A percentile compares a stretch with the other conserved stretches of the same genome.
Evolutionary conservation across 345 rosid genomes (phyloP).

Genomic region (Firmiana major): DNA sequence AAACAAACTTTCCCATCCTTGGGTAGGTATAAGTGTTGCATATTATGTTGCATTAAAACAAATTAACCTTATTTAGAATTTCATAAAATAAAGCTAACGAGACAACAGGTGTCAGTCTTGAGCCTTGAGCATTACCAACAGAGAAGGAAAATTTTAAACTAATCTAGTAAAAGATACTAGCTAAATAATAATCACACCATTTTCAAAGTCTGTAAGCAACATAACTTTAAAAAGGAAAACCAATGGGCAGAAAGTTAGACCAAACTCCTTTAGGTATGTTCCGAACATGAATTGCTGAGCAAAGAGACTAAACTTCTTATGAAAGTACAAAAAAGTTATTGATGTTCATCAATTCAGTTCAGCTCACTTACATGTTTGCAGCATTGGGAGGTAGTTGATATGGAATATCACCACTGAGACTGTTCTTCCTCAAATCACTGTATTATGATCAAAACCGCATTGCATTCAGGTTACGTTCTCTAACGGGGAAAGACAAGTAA

Average conservation of each 20-base stretch:
- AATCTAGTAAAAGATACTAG: not conserved
- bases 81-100: not conserved
- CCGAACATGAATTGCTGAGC: not conserved
- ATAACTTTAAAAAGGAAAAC: not conserved
- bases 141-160: not conserved
- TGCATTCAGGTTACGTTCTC: conserved; percentile 20
- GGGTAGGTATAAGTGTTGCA: too few relatives aligned
- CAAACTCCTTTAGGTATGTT: not conserved
- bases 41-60: too few relatives aligned
- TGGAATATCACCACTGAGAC: conserved; percentile 69
- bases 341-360: not conserved
- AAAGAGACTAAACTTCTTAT: not conserved
- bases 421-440: conserved; percentile 91
- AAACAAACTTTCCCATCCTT: too few relatives aligned
- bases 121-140: not conserved
- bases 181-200: not conserved
- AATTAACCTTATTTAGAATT: not conserved
- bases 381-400: conserved; percentile 88
- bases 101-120: not conserved
- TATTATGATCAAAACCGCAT: conserved; percentile 46
- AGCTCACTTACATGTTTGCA: conserved; percentile 51
- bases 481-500: not conserved
- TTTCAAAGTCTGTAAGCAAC: not conserved
- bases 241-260: not conserved
- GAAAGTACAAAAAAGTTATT: not conserved